Evolutionary conservation across 2,329 filamentous ascomycete genomes (phyloP), one percentile per base, ranked within the genome.

Genomic region (Claviceps sp.): DNA sequence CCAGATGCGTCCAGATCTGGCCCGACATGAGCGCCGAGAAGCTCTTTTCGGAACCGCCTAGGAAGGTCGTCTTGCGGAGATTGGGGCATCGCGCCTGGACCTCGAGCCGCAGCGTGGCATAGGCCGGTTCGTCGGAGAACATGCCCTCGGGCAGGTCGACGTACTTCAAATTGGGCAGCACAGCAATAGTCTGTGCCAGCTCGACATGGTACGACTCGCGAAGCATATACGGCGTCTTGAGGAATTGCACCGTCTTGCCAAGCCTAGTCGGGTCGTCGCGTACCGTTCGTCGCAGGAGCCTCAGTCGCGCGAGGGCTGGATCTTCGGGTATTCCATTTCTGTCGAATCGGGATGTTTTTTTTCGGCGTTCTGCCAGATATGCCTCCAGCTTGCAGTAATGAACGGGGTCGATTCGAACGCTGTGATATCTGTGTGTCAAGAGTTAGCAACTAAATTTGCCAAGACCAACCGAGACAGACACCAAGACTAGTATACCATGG

Each of bases 201-300:
- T 91, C 87, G 51, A 86, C 78, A 65, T 93, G 89, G 64, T 80
- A 86, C 1, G 87, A 87, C 70, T 96, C 89, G 53, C 91, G 82
- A 51, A 91, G 84, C 91, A 96, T 96, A 68, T 95, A 96, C 6
- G 91, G 89, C 54, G 89, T 82, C 72, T 95, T 95, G 61, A 97
- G 74, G 60, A 84, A 89, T 62, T 84, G 72, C 5, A 95, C 87
- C 43, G 81, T 73, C 52, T 77, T 73, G 38, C 84, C 89, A 46
- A 95, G 71, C 26, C 76, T 71, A 8, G 76, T 80, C 22, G 81
- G 78, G 56, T 89, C 84, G 48, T 91, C 86, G 56, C 89, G 82
- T 48, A 96, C 80, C 1, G 89, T 89, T 56, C 89, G 81, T 64
- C 85, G 87, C 47, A 97, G 78, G 52, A 95, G 76, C 60, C 82